Evolutionary conservation across 768 basidiomycete species (phyloP).

Genomic region (Mycena rosella): DNA sequence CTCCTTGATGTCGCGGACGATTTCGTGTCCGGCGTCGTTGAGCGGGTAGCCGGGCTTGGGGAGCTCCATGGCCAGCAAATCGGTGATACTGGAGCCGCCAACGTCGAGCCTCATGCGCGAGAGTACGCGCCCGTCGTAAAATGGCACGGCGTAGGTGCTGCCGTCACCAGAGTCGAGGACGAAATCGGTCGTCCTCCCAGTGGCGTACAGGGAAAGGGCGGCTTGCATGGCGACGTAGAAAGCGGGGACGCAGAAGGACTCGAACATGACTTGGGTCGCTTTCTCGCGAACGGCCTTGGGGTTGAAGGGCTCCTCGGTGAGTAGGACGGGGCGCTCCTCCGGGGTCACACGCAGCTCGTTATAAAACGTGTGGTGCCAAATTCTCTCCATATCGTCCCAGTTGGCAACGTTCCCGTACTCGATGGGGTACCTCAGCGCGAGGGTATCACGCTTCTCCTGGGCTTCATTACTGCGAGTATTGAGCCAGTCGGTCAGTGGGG

Average conservation of each 20-base stretch:
- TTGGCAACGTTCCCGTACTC: constrained; percentile 38
- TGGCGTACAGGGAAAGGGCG: constrained; percentile 76
- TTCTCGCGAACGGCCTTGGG: constrained; percentile 80
- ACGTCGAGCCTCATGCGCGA: constrained; percentile 79
- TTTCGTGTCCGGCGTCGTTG: constrained; percentile 81
- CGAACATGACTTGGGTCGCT: constrained; percentile 85
- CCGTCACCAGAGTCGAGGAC: constrained; percentile 81
- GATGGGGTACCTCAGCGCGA: constrained; percentile 83
- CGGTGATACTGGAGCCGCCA: constrained; percentile 75
- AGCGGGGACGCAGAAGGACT: constrained; percentile 80
- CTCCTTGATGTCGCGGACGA: constrained; percentile 86
- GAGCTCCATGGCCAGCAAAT: constrained; percentile 70
- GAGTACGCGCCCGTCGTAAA: constrained; percentile 79
- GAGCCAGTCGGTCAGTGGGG: no score
- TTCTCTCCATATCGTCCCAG: constrained; percentile 40
- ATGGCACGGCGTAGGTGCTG: constrained; percentile 79
- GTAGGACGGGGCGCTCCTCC: constrained; percentile 79
- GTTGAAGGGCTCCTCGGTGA: constrained; percentile 80
- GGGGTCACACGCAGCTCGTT: constrained; percentile 81
- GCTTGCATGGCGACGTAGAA: constrained; percentile 83
- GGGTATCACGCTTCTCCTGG: constrained; percentile 81
- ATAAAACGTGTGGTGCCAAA: constrained; percentile 71
- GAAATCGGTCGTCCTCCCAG: constrained; percentile 80
- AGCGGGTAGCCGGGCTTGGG: constrained; percentile 82
- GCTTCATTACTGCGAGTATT: constrained; percentile 73